These are phyloP conservation scores for Cryptosporidium baileyi DNA, from an alignment of 169 alveolate genomes.

Conservation along the genomic window DNA sequence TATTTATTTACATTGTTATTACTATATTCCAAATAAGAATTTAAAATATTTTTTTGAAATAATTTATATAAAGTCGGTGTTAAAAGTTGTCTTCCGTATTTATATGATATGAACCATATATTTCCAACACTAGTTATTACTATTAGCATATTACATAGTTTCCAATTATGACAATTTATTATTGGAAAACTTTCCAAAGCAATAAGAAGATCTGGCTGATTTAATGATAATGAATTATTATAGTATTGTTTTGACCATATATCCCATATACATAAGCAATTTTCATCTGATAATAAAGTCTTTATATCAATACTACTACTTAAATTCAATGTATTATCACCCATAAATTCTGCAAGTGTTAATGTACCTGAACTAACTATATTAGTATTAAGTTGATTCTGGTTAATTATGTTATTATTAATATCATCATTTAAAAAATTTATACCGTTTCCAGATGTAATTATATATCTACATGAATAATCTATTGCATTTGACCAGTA, in stretches of 20 bases:
- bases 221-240: background rate
- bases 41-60: slow-evolving; percentile 30
- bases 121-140: background rate
- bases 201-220: slow-evolving; percentile 13
- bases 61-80: slow-evolving; percentile 10
- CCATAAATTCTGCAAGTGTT: slow-evolving; percentile 61
- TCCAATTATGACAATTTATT: slow-evolving; percentile 20
- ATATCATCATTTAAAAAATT: background rate
- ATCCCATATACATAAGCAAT: slow-evolving; percentile 63
- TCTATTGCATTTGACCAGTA: slow-evolving; percentile 44
- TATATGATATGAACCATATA: slow-evolving; percentile 32
- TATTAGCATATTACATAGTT: background rate
- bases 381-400: background rate
- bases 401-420: background rate
- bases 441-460: slow-evolving; percentile 32
- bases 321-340: slow-evolving; percentile 21
- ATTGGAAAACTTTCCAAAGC: slow-evolving; percentile 32
- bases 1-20: background rate
- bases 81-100: slow-evolving; percentile 10
- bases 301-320: background rate
- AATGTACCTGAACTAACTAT: slow-evolving; percentile 5
- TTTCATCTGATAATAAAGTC: slow-evolving; percentile 6
- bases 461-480: slow-evolving; percentile 35
- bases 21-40: background rate
- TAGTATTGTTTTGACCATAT: slow-evolving; percentile 1